Percentiles rank a stretch among this genome's conserved stretches.
phyloP scores from a whole-genome alignment of 768 basidiomycete genomes.

The Lepiota subincarnata region DNA sequence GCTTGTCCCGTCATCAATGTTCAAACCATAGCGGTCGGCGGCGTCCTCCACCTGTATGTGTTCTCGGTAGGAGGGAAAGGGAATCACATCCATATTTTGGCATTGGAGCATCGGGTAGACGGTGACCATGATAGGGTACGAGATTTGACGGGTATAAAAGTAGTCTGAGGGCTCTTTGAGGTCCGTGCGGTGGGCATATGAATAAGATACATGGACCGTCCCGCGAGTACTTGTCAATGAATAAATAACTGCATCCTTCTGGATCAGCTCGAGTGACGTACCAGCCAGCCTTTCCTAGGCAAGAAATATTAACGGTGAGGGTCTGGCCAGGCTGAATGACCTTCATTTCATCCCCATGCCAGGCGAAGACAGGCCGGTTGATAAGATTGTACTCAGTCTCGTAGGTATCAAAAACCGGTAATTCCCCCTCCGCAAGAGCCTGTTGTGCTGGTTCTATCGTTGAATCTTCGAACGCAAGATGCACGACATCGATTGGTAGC shows the following conservation, averaged over 20 bases:
- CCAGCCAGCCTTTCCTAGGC: conserved; percentile 92
- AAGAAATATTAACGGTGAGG: conserved; percentile 61
- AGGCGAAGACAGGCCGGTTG: conserved; percentile 76
- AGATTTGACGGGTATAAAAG: conserved; percentile 84
- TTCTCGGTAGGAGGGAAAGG: conserved; percentile 44
- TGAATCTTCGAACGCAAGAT: conserved; percentile 87
- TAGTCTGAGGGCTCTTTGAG: conserved; percentile 34
- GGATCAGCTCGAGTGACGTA: conserved; percentile 34
- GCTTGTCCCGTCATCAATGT: conserved; percentile 47
- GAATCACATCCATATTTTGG: conserved; percentile 74
- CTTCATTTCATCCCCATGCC: conserved; percentile 52
- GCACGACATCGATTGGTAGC: conserved; percentile 80
- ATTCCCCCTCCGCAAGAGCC: conserved; percentile 71
- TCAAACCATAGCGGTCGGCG: conserved; percentile 26
- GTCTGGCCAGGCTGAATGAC: conserved; percentile 68
- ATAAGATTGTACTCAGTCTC: conserved; percentile 84
- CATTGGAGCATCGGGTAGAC: conserved; percentile 96
- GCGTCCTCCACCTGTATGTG: conserved; percentile 19
- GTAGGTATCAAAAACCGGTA: conserved; percentile 82
- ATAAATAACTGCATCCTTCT: conserved; percentile 11
- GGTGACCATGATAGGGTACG: conserved; percentile 86
- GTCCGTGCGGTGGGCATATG: conserved; percentile 50
- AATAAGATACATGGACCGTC: conserved; percentile 80
- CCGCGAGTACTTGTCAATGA: conserved; percentile 61
- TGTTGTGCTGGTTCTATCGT: conserved; percentile 75